These are phyloP conservation scores for Aspergillus sclerotioniger DNA, from an alignment of 495 filamentous ascomycete genomes.

Conservation along the genomic window DNA sequence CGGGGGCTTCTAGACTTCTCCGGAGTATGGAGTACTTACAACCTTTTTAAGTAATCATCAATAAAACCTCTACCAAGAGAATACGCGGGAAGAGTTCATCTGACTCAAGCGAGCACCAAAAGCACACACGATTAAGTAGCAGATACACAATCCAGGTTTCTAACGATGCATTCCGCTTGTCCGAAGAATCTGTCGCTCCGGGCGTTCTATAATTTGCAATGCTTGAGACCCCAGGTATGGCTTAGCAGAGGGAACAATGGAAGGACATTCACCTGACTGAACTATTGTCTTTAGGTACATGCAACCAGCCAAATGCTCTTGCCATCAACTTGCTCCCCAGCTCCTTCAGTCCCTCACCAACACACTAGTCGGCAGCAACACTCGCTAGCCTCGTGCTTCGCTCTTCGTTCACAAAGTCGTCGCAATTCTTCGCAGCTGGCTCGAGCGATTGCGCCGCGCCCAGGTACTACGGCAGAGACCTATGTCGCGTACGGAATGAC, in stretches of 20 bases:
- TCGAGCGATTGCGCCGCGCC: constrained; percentile 30
- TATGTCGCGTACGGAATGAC: constrained; percentile 78
- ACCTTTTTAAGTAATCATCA: background rate
- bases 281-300: background rate
- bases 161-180: background rate
- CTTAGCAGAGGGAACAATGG: too few relatives aligned
- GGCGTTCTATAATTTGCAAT: background rate
- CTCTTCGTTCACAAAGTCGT: constrained; percentile 8
- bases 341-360: background rate
- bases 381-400: background rate
- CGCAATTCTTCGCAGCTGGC: constrained; percentile 30
- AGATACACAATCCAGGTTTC: background rate
- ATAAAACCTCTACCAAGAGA: too few relatives aligned
- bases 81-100: too few relatives aligned
- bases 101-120: too few relatives aligned
- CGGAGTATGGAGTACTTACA: background rate
- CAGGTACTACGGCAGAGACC: constrained; percentile 54
- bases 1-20: background rate
- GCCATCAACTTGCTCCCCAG: background rate
- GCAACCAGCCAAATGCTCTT: background rate
- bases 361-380: background rate
- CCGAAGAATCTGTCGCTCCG: background rate
- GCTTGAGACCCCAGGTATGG: constrained; percentile 12
- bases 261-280: background rate
- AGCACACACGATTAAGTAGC: too few relatives aligned